A percentile compares a stretch with the other conserved stretches of the same genome.
phyloP scores from a whole-genome alignment of 768 basidiomycete genomes.

The Leccinum aurantiacum region DNA sequence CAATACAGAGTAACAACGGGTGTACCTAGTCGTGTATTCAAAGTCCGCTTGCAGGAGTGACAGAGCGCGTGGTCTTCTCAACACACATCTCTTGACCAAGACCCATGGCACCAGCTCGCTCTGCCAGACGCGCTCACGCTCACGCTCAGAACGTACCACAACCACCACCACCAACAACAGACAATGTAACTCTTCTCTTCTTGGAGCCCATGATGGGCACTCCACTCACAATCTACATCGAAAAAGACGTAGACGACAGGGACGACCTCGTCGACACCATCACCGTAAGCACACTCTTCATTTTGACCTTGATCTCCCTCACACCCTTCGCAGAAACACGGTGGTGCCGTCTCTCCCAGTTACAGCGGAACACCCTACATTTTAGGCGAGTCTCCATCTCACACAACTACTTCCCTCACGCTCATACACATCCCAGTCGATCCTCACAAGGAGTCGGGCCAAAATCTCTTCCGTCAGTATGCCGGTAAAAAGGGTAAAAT shows the following conservation, averaged over 20 bases:
- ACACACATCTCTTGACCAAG: conserved; percentile 33
- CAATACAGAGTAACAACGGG: not conserved
- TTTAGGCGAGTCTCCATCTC: conserved; percentile 52
- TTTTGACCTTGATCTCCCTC: not conserved
- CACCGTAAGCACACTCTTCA: conserved; percentile 47
- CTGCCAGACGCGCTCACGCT: conserved; percentile 52
- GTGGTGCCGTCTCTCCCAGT: conserved; percentile 68
- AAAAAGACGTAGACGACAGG: conserved; percentile 76
- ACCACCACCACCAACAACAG: no score
- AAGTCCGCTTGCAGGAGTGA: conserved; percentile 29
- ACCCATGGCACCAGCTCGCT: conserved; percentile 84
- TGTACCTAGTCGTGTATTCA: not conserved
- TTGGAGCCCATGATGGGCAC: conserved; percentile 82
- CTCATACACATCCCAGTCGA: conserved; percentile 52
- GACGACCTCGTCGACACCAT: conserved; percentile 63
- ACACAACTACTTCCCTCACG: conserved; percentile 1
- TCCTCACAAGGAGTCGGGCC: conserved; percentile 74
- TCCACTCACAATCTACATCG: conserved; percentile 72
- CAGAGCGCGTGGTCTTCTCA: conserved; percentile 12
- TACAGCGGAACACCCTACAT: conserved; percentile 82
- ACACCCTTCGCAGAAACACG: conserved; percentile 58
- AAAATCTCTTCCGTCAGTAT: conserved; percentile 79
- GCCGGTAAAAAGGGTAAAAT: conserved; percentile 77
- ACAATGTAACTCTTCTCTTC: conserved; percentile 51
- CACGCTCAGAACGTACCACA: conserved; percentile 30